Evolutionary conservation across 2,329 filamentous ascomycete genomes (phyloP).

Genomic region (Phaeomoniella chlamydospora): DNA sequence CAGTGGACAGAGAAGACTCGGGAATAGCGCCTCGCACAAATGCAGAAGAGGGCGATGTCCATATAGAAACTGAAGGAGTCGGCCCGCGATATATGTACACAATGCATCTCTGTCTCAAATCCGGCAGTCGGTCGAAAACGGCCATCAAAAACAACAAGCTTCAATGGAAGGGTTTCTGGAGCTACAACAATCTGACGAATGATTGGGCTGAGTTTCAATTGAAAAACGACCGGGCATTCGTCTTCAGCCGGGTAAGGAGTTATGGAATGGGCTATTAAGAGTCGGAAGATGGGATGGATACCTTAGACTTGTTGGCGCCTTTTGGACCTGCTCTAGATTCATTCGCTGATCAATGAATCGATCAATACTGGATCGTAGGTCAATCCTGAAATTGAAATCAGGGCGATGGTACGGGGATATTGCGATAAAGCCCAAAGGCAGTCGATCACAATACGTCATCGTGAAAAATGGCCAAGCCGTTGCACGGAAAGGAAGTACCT

Average conservation of each 20-base stretch:
- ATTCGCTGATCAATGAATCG: no score
- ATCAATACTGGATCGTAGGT: no score
- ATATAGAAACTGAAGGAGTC: conserved; percentile 77
- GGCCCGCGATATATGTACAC: conserved; percentile 68
- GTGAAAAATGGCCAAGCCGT: no score
- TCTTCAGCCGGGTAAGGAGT: conserved; percentile 47
- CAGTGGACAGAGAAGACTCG: conserved; percentile 9
- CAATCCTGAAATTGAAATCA: no score
- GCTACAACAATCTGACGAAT: conserved; percentile 76
- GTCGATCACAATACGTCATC: no score
- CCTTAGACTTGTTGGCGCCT: no score
- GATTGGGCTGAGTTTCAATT: conserved; percentile 74
- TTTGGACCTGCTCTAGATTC: no score
- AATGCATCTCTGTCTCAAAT: conserved; percentile 59
- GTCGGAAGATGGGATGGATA: no score
- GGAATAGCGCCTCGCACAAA: conserved; percentile 29
- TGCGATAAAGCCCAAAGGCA: no score
- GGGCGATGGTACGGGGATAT: no score
- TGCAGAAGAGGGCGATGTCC: conserved; percentile 40
- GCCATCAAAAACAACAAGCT: conserved; percentile 70
- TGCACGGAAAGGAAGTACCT: no score
- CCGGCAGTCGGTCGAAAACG: conserved; percentile 37
- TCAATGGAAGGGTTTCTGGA: conserved; percentile 79
- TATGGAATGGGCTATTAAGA: conserved; percentile 29
- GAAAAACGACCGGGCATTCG: conserved; percentile 46